Evolutionary conservation across 805 yeast species (phyloP).

Genomic region (Saccharomyces kudriavzevii): DNA sequence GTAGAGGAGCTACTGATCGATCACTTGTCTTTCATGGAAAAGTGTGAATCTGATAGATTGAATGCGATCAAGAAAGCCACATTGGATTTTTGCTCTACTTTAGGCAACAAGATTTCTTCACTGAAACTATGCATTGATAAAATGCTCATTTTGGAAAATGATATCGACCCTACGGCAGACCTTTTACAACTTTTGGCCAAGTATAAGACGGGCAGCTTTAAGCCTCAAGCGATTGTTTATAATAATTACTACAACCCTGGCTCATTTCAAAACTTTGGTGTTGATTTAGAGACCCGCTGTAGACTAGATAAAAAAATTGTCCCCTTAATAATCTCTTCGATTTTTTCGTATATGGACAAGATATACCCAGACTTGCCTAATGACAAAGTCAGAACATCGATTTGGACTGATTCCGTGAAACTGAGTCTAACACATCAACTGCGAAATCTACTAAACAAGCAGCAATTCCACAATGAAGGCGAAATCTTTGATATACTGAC

Average conservation of each 20-base stretch:
- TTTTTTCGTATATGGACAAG: slow-evolving; percentile 58
- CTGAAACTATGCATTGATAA: slow-evolving; percentile 55
- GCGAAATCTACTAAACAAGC: slow-evolving; percentile 43
- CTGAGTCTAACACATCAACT: slow-evolving; percentile 53
- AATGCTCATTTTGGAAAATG: slow-evolving; percentile 56
- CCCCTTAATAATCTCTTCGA: slow-evolving; percentile 56
- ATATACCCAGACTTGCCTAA: slow-evolving; percentile 60
- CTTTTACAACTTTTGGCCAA: slow-evolving; percentile 56
- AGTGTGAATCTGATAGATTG: slow-evolving; percentile 72
- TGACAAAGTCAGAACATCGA: slow-evolving; percentile 57
- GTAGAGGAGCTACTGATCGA: slow-evolving; percentile 67
- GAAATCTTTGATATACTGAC: slow-evolving; percentile 29
- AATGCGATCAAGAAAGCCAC: slow-evolving; percentile 69
- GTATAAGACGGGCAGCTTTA: slow-evolving; percentile 65
- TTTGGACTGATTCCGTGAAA: slow-evolving; percentile 64
- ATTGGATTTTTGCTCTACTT: slow-evolving; percentile 59
- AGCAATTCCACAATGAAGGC: slow-evolving; percentile 26
- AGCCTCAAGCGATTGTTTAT: slow-evolving; percentile 64
- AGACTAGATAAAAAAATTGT: slow-evolving; percentile 66
- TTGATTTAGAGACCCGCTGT: slow-evolving; percentile 62
- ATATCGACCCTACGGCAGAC: slow-evolving; percentile 63
- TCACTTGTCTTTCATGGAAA: slow-evolving; percentile 68
- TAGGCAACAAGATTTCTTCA: slow-evolving; percentile 51
- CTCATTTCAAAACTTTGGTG: slow-evolving; percentile 67
- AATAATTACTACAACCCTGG: slow-evolving; percentile 73